Evolutionary conservation across 139 green algal genomes (phyloP).

Genomic region (Micractinium conductrix): DNA sequence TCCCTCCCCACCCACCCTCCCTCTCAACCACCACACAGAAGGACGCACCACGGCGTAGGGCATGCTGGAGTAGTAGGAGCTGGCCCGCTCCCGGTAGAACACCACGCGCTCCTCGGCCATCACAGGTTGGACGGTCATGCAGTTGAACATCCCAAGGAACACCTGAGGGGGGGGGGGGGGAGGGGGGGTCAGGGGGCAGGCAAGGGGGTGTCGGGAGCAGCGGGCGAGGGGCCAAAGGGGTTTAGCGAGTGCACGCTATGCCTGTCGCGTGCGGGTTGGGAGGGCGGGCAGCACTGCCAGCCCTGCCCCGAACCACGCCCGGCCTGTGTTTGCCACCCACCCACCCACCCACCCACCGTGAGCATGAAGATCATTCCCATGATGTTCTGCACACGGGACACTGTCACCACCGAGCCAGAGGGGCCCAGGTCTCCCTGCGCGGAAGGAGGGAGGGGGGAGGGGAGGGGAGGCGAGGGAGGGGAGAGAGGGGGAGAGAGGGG

Average conservation of each 20-base stretch:
- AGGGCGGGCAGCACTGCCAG: too few relatives aligned
- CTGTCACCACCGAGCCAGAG: not conserved
- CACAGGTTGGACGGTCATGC: slow-evolving; percentile 61
- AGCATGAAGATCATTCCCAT: slow-evolving; percentile 53
- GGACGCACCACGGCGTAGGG: slow-evolving; percentile 27
- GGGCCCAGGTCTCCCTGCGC: slow-evolving; percentile 38
- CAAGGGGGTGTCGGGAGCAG: too few relatives aligned
- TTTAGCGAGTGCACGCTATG: too few relatives aligned
- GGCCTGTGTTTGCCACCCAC: too few relatives aligned
- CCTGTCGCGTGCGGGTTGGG: too few relatives aligned
- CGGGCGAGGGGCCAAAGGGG: too few relatives aligned
- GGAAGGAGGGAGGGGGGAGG: not conserved
- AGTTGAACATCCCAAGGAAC: slow-evolving; percentile 66
- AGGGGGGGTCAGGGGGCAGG: too few relatives aligned
- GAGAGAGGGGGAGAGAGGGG: not conserved
- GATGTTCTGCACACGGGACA: slow-evolving; percentile 51
- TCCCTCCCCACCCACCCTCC: too few relatives aligned
- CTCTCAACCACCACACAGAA: not conserved
- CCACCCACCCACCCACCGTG: too few relatives aligned
- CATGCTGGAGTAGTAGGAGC: slow-evolving; percentile 42
- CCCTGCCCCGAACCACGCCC: too few relatives aligned
- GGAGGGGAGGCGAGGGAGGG: slow-evolving; percentile 17
- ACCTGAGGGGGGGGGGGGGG: too few relatives aligned
- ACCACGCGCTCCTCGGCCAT: slow-evolving; percentile 58
- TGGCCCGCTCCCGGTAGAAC: slow-evolving; percentile 62